These are phyloP conservation scores for Podospora tetraspora DNA, from an alignment of 495 filamentous ascomycete species.

Conservation along the genomic window DNA sequence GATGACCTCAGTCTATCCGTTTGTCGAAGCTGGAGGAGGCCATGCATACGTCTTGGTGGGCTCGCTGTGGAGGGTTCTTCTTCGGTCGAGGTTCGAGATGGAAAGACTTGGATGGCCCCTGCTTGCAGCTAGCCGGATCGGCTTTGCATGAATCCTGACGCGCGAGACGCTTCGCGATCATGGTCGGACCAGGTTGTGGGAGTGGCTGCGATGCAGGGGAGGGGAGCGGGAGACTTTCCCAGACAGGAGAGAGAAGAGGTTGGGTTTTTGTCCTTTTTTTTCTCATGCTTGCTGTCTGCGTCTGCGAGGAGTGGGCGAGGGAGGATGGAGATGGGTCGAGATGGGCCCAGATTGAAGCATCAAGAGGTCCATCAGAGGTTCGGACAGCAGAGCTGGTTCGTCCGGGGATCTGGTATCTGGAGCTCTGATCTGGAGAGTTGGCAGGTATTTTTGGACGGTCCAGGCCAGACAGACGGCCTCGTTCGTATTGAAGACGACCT, in stretches of 20 bases:
- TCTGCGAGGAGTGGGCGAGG: not conserved
- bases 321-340: not conserved
- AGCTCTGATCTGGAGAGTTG: not conserved
- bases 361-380: not conserved
- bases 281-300: not conserved
- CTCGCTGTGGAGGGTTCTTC: not conserved
- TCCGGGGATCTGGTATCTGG: not conserved
- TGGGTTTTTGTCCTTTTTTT: not conserved
- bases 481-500: not conserved
- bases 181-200: not conserved
- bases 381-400: not conserved
- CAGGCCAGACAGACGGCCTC: not conserved
- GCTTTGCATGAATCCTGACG: constrained; percentile 18
- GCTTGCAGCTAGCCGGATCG: not conserved
- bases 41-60: not conserved
- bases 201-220: constrained; percentile 1
- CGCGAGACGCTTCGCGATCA: constrained; percentile 15
- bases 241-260: not conserved
- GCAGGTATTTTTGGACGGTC: not conserved
- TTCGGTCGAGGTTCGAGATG: not conserved
- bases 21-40: too few species aligned
- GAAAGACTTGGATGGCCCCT: not conserved
- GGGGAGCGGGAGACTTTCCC: not conserved
- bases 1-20: too few species aligned
- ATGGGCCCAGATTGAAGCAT: not conserved